Conservation (phyloP, 2,329 filamentous ascomycete species). For the Pseudopyricularia javanii region DNA sequence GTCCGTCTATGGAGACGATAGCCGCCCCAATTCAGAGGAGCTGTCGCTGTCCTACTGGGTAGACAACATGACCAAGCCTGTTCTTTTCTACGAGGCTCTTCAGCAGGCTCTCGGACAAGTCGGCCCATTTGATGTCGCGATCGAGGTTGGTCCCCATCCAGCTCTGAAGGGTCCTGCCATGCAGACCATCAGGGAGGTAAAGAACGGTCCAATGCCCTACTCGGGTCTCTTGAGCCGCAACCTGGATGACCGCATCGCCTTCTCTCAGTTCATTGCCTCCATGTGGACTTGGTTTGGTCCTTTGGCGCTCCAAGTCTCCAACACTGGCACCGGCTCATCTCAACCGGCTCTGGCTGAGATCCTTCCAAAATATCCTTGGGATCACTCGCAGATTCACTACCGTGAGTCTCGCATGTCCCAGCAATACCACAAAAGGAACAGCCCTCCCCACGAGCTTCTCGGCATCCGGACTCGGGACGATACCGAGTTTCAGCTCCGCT, state of each 20-base stretch:
- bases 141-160: constrained; percentile 33
- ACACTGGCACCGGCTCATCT: constrained; percentile 1
- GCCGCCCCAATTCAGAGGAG: constrained; percentile 1
- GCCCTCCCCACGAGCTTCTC: constrained; percentile 8
- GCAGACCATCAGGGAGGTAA: constrained; percentile 15
- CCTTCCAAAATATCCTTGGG: constrained; percentile 33
- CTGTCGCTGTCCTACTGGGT: constrained; percentile 25
- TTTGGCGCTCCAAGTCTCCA: constrained; percentile 7
- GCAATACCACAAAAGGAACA: constrained; percentile 9
- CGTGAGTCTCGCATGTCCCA: constrained; percentile 26
- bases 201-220: constrained; percentile 13
- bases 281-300: constrained; percentile 19
- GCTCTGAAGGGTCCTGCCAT: constrained; percentile 25
- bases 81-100: constrained; percentile 29
- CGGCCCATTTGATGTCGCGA: constrained; percentile 18
- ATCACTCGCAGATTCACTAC: constrained; percentile 29
- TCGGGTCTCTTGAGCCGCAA: constrained; percentile 17
- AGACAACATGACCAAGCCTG: constrained; percentile 29
- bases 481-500: constrained; percentile 9
- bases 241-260: constrained; percentile 14
- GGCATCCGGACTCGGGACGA: constrained; percentile 6
- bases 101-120: constrained; percentile 7
- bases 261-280: constrained; percentile 20
- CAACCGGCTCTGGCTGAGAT: constrained; percentile 8
- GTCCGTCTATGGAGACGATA: constrained; percentile 19